These are phyloP conservation scores for Cryptococcus hybrid DNA, from an alignment of 1,284 basidiomycete species.

Conservation along the genomic window DNA sequence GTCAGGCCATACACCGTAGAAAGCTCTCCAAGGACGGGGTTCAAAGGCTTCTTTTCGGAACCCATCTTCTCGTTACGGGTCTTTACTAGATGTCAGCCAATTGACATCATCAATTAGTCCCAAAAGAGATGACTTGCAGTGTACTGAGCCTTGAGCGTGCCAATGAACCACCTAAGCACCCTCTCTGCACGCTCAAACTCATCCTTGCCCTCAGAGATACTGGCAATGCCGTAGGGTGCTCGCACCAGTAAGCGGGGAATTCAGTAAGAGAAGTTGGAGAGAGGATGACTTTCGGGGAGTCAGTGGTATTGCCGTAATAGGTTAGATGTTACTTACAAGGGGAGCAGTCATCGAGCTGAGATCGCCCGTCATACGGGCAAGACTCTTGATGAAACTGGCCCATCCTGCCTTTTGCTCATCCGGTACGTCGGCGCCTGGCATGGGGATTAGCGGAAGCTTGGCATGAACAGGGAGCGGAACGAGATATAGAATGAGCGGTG, in stretches of 20 bases:
- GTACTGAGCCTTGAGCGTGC: conserved; percentile 92
- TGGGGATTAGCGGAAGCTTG: background rate
- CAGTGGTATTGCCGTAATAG: background rate
- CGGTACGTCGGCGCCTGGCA: conserved; percentile 46
- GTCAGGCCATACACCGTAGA: conserved; percentile 90
- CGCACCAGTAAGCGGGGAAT: conserved; percentile 93
- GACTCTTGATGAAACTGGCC: conserved; percentile 54
- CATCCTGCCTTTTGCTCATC: conserved; percentile 52
- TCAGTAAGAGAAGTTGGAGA: conserved; percentile 70
- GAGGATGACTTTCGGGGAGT: conserved; percentile 61
- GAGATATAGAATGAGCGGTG: background rate
- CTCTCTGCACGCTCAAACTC: conserved; percentile 69
- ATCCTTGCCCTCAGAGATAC: conserved; percentile 71
- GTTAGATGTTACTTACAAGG: conserved; percentile 39
- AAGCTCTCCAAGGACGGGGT: conserved; percentile 96
- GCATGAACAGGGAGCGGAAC: background rate
- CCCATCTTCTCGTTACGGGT: conserved; percentile 90
- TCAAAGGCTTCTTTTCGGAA: conserved; percentile 96
- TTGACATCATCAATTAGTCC: background rate
- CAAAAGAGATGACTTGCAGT: conserved; percentile 54
- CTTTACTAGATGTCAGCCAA: conserved; percentile 15
- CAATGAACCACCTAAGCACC: conserved; percentile 88
- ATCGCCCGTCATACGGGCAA: conserved; percentile 85
- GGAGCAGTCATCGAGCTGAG: conserved; percentile 92
- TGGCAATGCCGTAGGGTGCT: conserved; percentile 76